Evolutionary conservation across 2,329 filamentous ascomycete genomes (phyloP), one percentile per base, ranked within the genome.

Genomic region (Colletotrichum falcatum): DNA sequence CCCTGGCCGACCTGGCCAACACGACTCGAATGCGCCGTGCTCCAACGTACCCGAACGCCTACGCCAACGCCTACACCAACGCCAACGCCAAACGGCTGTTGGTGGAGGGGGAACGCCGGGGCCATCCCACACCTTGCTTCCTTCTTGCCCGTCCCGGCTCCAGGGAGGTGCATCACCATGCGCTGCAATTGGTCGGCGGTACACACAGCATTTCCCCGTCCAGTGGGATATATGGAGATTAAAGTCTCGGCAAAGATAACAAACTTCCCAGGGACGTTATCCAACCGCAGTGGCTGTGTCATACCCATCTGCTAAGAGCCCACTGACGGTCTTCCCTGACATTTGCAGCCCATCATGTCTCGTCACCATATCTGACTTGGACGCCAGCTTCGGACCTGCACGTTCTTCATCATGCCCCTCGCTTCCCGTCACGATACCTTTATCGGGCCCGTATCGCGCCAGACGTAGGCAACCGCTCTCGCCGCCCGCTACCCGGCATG

Each of bases 201-300:
- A 62, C 56, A 44, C 44, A 51, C 3, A 37, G 26, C 58, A 48
- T 63, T 59, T 28, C 67, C 51, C 49, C 51, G 42, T 62, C 37
- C 46, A 58, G 67, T 59, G 51, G 37, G 37, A 70, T 54, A 48
- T 48, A 67, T 67, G 67, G 67, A 44, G 67, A 67, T 59, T 5
- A 62, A 63, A 63, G 67, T 67, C 67, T 70, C 37, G 67, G 67
- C 67, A 70, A 70, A 70, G 67, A 70, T 70, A 70, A 70, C 67
- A 51, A 26, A 58, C 44, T 58, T 33, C 61, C 33, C 58, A 54
- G 58, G 8, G 30, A 11, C 16, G 20, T 58, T 59, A 23, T 44
- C 44, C n/a, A 11, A n/a, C 49, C 56, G 33, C 35, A 28, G n/a
- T 49, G 33, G 30, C 30, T 49, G 58, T 61, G 58, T 69, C 66